Evolutionary conservation across 1,284 basidiomycete genomes (phyloP), one percentile per base, ranked within the genome.

Genomic region (Trametes versicolor): DNA sequence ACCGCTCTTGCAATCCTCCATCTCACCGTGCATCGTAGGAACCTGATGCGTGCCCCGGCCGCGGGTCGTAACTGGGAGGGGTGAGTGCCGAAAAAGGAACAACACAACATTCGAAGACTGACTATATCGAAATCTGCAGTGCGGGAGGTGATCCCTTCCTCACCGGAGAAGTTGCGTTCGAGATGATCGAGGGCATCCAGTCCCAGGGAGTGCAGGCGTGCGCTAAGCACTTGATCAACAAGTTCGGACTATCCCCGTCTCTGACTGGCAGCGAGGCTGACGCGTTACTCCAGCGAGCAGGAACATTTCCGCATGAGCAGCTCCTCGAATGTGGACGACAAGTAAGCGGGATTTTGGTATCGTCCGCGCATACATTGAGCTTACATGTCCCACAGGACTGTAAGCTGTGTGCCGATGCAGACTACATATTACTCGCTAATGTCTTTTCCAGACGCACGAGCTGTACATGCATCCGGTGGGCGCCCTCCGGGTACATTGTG

Each of bases 51-150:
- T n/a, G 82, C 81, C 0, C 85, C 89, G 10, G 85, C 85, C n/a
- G 87, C 82, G n/a, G 91, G 92, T 0, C 80, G 91, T n/a, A 89
- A 88, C 72, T 94, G 89, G 89, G 91, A 93, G 81, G 86, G 86
- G 76, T 88, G 29, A 39, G 65, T 9, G 6, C 39, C 39, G 8
- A 15, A 1, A 37, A 7, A 21, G 10, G 37, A 4, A n/a, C 25
- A 36, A 23, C 49, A 27, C 8, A n/a, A 53, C 13, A 5, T 5
- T 7, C n/a, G 7, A 36, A 17, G 37, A 25, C 36, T 41, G 5
- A 55, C 21, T 19, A n/a, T 27, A 2, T 27, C 4, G 23, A 27
- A 41, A 17, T 29, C 9, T 21, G 47, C 60, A 85, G 84, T 13
- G 85, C 83, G 62, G 86, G 86, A 17, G 83, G 78, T 9, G 87